Evolutionary conservation across 805 yeast genomes (phyloP).

Genomic region (Yarrowia keelungensis): DNA sequence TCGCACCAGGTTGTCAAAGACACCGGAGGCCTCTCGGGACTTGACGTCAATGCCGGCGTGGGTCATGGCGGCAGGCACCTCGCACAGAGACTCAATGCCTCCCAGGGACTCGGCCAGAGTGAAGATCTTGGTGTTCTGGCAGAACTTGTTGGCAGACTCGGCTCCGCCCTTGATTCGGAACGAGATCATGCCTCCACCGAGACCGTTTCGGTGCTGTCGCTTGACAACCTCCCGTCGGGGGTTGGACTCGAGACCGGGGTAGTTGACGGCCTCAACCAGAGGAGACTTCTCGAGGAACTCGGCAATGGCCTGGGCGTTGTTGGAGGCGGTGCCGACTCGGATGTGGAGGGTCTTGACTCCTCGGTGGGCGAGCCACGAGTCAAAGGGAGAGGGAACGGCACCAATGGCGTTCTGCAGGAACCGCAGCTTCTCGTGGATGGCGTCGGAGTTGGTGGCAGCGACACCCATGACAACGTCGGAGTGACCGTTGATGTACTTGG

Average conservation of each 20-base stretch:
- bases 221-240: constrained; percentile 66
- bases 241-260: constrained; percentile 80
- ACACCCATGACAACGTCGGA: constrained; percentile 91
- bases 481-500: constrained; percentile 91
- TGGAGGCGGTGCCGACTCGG: constrained; percentile 73
- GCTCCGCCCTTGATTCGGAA: constrained; percentile 87
- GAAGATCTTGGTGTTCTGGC: constrained; percentile 75
- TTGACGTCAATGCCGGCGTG: constrained; percentile 87
- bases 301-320: constrained; percentile 72
- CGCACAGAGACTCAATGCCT: constrained; percentile 84
- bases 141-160: constrained; percentile 73
- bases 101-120: constrained; percentile 90
- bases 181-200: constrained; percentile 93
- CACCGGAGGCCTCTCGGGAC: constrained; percentile 80
- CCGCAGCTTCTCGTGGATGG: constrained; percentile 66
- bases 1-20: constrained; percentile 80
- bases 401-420: constrained; percentile 89
- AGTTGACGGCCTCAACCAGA: constrained; percentile 71
- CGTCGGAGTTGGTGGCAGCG: constrained; percentile 70
- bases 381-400: constrained; percentile 88
- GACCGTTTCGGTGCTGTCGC: constrained; percentile 79
- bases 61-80: constrained; percentile 91
- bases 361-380: constrained; percentile 91
- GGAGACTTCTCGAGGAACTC: constrained; percentile 59
- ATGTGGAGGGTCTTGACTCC: constrained; percentile 87